Base-by-base conservation (phyloP, 1,139 yeast genomes). In the Tardiomyces blankii region DNA sequence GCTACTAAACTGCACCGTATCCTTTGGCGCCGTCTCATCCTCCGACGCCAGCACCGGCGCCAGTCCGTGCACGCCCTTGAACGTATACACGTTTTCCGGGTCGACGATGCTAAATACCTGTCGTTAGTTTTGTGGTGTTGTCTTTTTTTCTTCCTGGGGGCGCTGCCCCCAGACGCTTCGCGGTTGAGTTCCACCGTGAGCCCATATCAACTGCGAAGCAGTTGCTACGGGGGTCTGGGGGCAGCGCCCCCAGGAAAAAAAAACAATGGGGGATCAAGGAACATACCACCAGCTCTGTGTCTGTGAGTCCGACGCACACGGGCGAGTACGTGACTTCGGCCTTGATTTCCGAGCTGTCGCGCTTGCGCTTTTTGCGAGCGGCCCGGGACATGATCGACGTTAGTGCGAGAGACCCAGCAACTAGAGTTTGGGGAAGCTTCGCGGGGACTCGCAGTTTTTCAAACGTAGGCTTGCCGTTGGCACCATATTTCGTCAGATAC, bases 381-480 rank as follows among this genome's bases (percentile, higher is more conserved):
- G 25, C 25, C 16, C 35, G 35, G 5, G 35, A 30, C 35, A 30
- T 12, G 9, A 30, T 9, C n/a, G 35, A 30, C 5, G 35, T 13
- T 11, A 30, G 16, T 14, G 35, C 35, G 16, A 30, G 35, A 12
- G 35, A 30, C 9, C 35, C 35, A 11, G 16, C 35, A 5, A 53
- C 46, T 30, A 48, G 33, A 6, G 47, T 51, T 12, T 48, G 42
- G 8, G 45, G 43, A 12, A 46, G 14, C 11, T 30, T 42, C 2
- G 38, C 40, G n/a, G 43, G 38, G n/a, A 44, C 40, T 18, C 40
- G 13, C 11, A 50, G 30, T 18, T 42, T 40, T 3, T 44, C 45
- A 18, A 48, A 19, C 3, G 45, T 23, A 2, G 52, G 49, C 18
- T 40, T 43, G 12, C 50, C 48, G 27, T 41, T 41, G n/a, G 44